These are phyloP conservation scores for Biscogniauxia marginata DNA, from an alignment of 2,329 filamentous ascomycete genomes.

Conservation along the genomic window DNA sequence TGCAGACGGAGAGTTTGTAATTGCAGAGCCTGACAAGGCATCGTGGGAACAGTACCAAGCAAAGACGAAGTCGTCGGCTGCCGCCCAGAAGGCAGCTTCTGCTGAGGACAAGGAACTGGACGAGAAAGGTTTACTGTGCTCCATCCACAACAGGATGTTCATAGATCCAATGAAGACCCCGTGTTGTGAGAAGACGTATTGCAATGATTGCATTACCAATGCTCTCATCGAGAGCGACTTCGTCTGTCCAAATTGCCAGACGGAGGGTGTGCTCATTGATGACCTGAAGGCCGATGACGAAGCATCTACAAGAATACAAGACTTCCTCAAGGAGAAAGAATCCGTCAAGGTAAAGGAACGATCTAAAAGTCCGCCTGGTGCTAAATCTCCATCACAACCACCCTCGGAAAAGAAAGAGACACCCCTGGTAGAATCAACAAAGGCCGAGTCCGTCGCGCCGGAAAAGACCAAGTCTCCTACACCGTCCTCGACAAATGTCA, in stretches of 20 bases:
- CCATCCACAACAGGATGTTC: constrained; percentile 97
- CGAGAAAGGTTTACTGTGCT: constrained; percentile 85
- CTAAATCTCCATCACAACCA: constrained; percentile 30
- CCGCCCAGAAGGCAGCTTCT: constrained; percentile 74
- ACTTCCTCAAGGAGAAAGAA: constrained; percentile 63
- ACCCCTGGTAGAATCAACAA: constrained; percentile 35
- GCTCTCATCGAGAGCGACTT: constrained; percentile 98
- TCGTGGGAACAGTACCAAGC: constrained; percentile 97
- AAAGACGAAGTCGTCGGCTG: constrained; percentile 82
- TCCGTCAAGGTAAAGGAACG: constrained; percentile 42
- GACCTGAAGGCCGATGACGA: constrained; percentile 83
- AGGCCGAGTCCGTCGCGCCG: constrained; percentile 31
- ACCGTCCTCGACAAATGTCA: constrained; percentile 27
- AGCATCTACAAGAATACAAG: constrained; percentile 72
- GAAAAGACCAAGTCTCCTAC: constrained; percentile 30
- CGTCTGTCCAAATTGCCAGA: constrained; percentile 87
- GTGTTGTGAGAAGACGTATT: constrained; percentile 97
- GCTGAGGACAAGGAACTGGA: constrained; percentile 83
- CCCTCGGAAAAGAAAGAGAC: constrained; percentile 31
- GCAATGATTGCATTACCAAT: constrained; percentile 99
- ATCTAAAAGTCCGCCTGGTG: constrained; percentile 46
- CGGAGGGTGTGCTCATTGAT: constrained; percentile 89
- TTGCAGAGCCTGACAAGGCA: constrained; percentile 91
- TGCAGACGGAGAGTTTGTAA: constrained; percentile 94
- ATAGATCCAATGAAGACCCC: constrained; percentile 98